A percentile compares a stretch with the other conserved stretches of the same genome.
Conservation (phyloP, 176 grass and related monocot species). For the Triticum aestivum region DNA sequence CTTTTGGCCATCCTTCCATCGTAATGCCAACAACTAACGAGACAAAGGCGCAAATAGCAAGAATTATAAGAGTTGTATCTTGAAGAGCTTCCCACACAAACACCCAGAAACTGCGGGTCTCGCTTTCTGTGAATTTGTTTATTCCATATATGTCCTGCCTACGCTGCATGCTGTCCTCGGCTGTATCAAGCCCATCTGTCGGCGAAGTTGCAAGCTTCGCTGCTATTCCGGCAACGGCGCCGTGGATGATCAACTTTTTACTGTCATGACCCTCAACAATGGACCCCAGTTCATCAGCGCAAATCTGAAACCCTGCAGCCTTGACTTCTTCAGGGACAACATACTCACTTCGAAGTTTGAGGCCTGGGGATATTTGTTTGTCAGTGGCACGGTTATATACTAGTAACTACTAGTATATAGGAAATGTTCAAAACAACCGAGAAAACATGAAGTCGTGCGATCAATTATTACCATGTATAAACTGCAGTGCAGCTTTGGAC, state of each 20-base stretch:
- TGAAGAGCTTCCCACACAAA: conserved; percentile 96
- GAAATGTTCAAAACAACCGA: not conserved
- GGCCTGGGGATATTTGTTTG: conserved; percentile 37
- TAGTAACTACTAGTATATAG: not conserved
- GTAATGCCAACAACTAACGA: conserved; percentile 83
- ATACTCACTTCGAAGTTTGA: conserved; percentile 58
- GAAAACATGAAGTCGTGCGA: not conserved
- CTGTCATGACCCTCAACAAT: conserved; percentile 87
- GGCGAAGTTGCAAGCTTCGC: conserved; percentile 65
- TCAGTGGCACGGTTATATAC: not conserved
- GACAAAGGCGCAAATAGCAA: conserved; percentile 73
- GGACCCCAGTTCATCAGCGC: conserved; percentile 74
- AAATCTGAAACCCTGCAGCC: conserved; percentile 78
- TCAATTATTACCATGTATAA: conserved; percentile 62
- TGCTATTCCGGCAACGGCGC: conserved; percentile 58
- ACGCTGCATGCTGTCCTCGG: conserved; percentile 52
- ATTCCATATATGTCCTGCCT: conserved; percentile 83
- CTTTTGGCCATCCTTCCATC: conserved; percentile 94
- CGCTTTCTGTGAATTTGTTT: conserved; percentile 87
- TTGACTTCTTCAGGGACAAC: conserved; percentile 66
- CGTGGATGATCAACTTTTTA: conserved; percentile 70
- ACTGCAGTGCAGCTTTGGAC: conserved; percentile 88
- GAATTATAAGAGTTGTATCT: conserved; percentile 90
- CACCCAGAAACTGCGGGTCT: conserved; percentile 84
- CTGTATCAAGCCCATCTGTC: conserved; percentile 46